Percentiles rank a stretch among this genome's conserved stretches.
phyloP scores from a whole-genome alignment of 1,139 yeast genomes.

The Pichia sp. region DNA sequence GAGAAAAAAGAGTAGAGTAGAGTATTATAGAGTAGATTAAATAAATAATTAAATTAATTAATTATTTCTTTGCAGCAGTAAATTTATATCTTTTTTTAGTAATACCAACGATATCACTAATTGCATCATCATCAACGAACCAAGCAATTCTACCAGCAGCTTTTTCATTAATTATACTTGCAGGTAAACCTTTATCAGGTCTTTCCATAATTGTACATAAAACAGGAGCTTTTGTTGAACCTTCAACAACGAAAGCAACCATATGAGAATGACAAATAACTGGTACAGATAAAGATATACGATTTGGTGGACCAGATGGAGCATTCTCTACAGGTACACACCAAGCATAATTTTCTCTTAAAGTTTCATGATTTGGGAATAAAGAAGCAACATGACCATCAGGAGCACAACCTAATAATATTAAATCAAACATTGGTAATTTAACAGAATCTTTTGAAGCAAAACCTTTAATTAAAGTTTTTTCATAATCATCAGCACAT shows the following conservation, averaged over 20 bases:
- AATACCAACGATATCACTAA: conserved; percentile 66
- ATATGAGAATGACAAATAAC: conserved; percentile 92
- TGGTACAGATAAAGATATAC: conserved; percentile 90
- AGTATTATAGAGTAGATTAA: too few relatives aligned
- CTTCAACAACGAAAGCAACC: conserved; percentile 92
- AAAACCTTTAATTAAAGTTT: conserved; percentile 75
- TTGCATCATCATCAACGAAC: conserved; percentile 97
- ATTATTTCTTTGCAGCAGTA: conserved; percentile 6
- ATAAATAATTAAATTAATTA: not conserved
- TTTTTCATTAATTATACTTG: conserved; percentile 88
- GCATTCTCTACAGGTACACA: conserved; percentile 90
- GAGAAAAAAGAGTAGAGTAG: too few relatives aligned
- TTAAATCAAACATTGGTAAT: conserved; percentile 87
- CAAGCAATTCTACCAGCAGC: conserved; percentile 96
- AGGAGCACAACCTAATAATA: conserved; percentile 94
- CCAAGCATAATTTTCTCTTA: conserved; percentile 93
- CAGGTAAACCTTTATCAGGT: conserved; percentile 94
- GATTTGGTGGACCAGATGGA: conserved; percentile 80
- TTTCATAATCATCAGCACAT: conserved; percentile 91
- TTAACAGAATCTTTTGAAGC: conserved; percentile 97
- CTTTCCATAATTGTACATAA: conserved; percentile 92
- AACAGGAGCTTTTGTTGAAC: conserved; percentile 91
- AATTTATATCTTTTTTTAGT: conserved; percentile 73
- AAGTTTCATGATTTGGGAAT: conserved; percentile 85
- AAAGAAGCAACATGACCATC: conserved; percentile 97